Conservation (phyloP, 1,284 basidiomycete species). For the Cryptococcus sp. region DNA sequence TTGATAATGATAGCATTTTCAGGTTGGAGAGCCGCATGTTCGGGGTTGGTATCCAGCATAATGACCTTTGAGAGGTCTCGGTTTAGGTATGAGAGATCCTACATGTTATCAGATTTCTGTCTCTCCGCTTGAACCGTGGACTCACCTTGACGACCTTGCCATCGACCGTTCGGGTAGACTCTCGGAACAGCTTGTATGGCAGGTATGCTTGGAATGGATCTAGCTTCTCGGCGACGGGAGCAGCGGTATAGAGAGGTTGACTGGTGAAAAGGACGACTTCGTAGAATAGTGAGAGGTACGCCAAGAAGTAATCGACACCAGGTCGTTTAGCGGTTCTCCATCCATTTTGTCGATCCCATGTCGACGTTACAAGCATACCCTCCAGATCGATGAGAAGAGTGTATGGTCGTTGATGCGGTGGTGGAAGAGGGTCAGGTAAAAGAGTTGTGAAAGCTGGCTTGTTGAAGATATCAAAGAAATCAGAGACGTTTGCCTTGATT, state of each 20-base stretch:
- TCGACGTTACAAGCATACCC: conserved; percentile 83
- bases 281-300: conserved; percentile 94
- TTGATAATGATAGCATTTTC: conserved; percentile 83
- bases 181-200: conserved; percentile 83
- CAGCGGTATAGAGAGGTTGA: conserved; percentile 86
- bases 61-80: conserved; percentile 89
- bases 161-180: conserved; percentile 73
- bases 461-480: conserved; percentile 60
- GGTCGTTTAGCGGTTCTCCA: conserved; percentile 92
- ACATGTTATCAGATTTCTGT: conserved; percentile 8
- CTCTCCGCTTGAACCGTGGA: background rate
- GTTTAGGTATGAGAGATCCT: conserved; percentile 89
- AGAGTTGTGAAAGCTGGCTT: conserved; percentile 90
- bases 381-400: conserved; percentile 89
- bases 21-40: conserved; percentile 73
- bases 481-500: conserved; percentile 28
- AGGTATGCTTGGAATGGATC: conserved; percentile 90
- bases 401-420: conserved; percentile 82
- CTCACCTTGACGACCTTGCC: conserved; percentile 74
- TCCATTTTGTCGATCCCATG: conserved; percentile 86
- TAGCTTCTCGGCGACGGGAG: conserved; percentile 86
- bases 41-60: conserved; percentile 76
- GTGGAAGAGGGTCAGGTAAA: conserved; percentile 79
- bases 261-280: conserved; percentile 95
- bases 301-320: conserved; percentile 95